phyloP scores from a whole-genome alignment of 2,329 filamentous ascomycete genomes.

The Colletotrichum higginsianum region DNA sequence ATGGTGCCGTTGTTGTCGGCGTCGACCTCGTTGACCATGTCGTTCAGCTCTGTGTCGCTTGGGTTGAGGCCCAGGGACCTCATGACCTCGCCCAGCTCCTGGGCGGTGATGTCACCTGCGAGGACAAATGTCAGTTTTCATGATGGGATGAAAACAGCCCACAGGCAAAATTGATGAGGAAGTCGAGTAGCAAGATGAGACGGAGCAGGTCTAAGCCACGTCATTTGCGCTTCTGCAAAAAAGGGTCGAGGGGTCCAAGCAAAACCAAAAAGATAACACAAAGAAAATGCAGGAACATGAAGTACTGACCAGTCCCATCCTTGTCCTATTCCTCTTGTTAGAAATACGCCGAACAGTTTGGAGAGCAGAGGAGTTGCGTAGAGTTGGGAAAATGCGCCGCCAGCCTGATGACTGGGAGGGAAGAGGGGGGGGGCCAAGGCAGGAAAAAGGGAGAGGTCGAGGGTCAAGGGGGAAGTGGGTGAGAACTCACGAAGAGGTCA shows the following conservation, averaged over 20 bases:
- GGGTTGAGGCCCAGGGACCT: slow-evolving; percentile 91
- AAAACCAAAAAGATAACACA: slow-evolving; percentile 5
- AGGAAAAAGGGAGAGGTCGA: slow-evolving; percentile 21
- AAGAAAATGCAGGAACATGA: slow-evolving; percentile 9
- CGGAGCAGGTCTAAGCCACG: slow-evolving; percentile 32
- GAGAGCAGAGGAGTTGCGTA: not conserved
- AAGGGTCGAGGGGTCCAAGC: slow-evolving; percentile 17
- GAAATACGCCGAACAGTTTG: slow-evolving; percentile 31
- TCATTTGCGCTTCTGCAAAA: not conserved
- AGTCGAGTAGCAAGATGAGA: slow-evolving; percentile 25
- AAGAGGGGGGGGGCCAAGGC: not conserved
- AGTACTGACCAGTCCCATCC: slow-evolving; percentile 86
- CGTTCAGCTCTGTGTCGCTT: slow-evolving; percentile 89
- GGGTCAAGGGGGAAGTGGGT: slow-evolving; percentile 5
- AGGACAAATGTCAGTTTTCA: slow-evolving; percentile 47
- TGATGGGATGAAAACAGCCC: slow-evolving; percentile 27
- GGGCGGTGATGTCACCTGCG: slow-evolving; percentile 90
- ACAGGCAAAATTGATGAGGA: slow-evolving; percentile 7
- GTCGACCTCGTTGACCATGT: slow-evolving; percentile 96
- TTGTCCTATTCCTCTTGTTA: slow-evolving; percentile 75
- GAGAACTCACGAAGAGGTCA: slow-evolving; percentile 93
- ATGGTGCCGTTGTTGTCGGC: slow-evolving; percentile 95
- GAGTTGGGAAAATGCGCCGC: slow-evolving; percentile 10
- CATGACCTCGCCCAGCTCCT: slow-evolving; percentile 92
- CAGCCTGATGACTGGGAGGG: slow-evolving; percentile 14